Conservation (phyloP, 78 protist species). For the Diacronema lutheri region DNA sequence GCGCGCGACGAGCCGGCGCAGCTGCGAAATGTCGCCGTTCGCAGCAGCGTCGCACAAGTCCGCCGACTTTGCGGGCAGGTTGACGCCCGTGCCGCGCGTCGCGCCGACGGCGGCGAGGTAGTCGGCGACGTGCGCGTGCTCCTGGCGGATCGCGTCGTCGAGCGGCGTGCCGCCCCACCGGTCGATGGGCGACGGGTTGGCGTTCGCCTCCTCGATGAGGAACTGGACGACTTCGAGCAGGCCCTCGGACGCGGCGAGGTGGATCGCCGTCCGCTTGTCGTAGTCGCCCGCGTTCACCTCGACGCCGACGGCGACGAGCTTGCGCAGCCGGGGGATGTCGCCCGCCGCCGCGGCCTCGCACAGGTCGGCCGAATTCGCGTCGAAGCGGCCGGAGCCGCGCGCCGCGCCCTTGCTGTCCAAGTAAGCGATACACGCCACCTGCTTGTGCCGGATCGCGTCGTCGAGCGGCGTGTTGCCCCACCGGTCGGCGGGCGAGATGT, state of each 20-base stretch:
- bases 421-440: neutral
- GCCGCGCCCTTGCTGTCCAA: neutral
- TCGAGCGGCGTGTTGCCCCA: constrained; percentile 69
- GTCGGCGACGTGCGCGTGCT: neutral
- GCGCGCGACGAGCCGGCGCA: neutral
- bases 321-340: neutral
- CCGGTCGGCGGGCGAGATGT: constrained; percentile 37
- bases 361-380: neutral
- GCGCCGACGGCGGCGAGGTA: neutral
- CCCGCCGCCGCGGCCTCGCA: neutral
- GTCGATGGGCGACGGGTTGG: constrained; percentile 28
- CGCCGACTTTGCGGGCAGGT: neutral
- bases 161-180: constrained; percentile 49
- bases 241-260: constrained; percentile 75
- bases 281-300: constrained; percentile 32
- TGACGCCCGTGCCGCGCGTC: neutral
- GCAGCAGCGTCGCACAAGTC: neutral
- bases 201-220: constrained; percentile 40
- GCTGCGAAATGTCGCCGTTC: neutral
- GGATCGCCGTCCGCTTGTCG: constrained; percentile 68
- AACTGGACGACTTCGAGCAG: constrained; percentile 38
- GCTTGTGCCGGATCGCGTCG: constrained; percentile 39
- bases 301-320: neutral
- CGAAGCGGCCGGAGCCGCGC: neutral
- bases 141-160: neutral